Conservation (phyloP, 1,139 yeast genomes). For the Trichomonascaceae sp. region DNA sequence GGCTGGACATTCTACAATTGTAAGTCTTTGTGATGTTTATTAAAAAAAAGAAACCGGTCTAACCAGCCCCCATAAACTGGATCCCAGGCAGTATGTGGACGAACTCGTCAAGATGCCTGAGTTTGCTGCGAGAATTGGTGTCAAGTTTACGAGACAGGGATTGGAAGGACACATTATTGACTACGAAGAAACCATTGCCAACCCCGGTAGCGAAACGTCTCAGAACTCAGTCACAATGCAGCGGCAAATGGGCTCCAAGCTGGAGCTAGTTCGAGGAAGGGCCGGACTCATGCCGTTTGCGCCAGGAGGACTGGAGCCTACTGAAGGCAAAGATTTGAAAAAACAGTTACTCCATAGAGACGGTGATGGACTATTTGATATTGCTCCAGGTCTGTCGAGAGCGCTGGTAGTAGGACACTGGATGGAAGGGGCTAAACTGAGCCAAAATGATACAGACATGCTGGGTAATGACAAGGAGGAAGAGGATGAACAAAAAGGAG, state of each 20-base stretch:
- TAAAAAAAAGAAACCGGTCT: slow-evolving; percentile 1
- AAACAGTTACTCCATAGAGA: slow-evolving; percentile 48
- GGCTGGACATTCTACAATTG: slow-evolving; percentile 26
- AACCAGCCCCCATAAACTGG: slow-evolving; percentile 25
- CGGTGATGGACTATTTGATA: slow-evolving; percentile 59
- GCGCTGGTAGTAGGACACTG: slow-evolving; percentile 35
- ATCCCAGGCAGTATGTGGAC: slow-evolving; percentile 18
- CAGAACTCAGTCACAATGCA: slow-evolving; percentile 61
- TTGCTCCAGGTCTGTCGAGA: slow-evolving; percentile 70
- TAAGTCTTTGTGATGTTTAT: slow-evolving; percentile 10
- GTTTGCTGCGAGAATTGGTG: slow-evolving; percentile 30
- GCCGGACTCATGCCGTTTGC: slow-evolving; percentile 76
- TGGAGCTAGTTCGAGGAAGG: slow-evolving; percentile 53
- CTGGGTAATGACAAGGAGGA: slow-evolving; percentile 16
- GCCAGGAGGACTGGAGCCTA: slow-evolving; percentile 65
- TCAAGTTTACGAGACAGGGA: slow-evolving; percentile 42
- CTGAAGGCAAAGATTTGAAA: slow-evolving; percentile 15
- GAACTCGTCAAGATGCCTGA: slow-evolving; percentile 26
- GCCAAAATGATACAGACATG: slow-evolving; percentile 17
- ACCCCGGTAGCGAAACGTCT: slow-evolving; percentile 42
- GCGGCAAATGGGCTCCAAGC: slow-evolving; percentile 52
- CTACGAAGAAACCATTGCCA: slow-evolving; percentile 45
- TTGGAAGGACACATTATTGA: slow-evolving; percentile 54
- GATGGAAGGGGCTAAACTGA: slow-evolving; percentile 16
- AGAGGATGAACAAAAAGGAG: slow-evolving; percentile 7